phyloP scores from a whole-genome alignment of 2,329 filamentous ascomycete species.

The Colletotrichum eleusines region DNA sequence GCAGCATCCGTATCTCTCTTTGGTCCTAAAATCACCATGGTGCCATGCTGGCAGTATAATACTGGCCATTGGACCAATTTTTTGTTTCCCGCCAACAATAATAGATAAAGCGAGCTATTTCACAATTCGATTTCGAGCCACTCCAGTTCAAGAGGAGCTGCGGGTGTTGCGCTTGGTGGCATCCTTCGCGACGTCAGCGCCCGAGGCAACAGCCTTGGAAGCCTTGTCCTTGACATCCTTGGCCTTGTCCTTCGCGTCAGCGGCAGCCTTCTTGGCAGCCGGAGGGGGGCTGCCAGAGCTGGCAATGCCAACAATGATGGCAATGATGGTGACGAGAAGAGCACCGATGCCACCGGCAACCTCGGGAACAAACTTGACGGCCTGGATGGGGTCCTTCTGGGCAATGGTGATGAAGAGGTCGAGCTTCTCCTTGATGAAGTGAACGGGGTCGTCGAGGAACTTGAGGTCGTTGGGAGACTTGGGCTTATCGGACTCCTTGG shows the following conservation, averaged over 20 bases:
- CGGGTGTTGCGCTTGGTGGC: conserved; percentile 70
- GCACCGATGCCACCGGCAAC: conserved; percentile 84
- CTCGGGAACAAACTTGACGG: conserved; percentile 91
- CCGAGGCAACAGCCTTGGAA: conserved; percentile 67
- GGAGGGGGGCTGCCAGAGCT: conserved; percentile 71
- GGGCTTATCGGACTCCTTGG: conserved; percentile 75
- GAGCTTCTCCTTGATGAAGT: conserved; percentile 91
- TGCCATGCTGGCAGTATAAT: conserved; percentile 23
- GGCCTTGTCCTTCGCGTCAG: conserved; percentile 75
- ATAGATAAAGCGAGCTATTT: conserved; percentile 37
- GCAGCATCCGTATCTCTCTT: conserved; percentile 27
- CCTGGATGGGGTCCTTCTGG: conserved; percentile 84
- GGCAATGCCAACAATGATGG: conserved; percentile 76
- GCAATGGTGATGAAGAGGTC: conserved; percentile 89
- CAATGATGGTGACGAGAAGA: conserved; percentile 76
- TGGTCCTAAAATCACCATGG: conserved; percentile 14
- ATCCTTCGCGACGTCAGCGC: conserved; percentile 83
- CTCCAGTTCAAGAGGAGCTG: conserved; percentile 62
- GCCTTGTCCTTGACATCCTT: conserved; percentile 83
- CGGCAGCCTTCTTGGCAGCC: conserved; percentile 78
- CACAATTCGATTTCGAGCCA: conserved; percentile 23
- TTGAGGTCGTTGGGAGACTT: conserved; percentile 81
- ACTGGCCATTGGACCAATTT: conserved; percentile 1
- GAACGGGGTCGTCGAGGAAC: conserved; percentile 91
- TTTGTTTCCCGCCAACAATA: conserved; percentile 20